These are phyloP conservation scores for Populus tremula DNA, from an alignment of 345 rosid species.

Conservation along the genomic window DNA sequence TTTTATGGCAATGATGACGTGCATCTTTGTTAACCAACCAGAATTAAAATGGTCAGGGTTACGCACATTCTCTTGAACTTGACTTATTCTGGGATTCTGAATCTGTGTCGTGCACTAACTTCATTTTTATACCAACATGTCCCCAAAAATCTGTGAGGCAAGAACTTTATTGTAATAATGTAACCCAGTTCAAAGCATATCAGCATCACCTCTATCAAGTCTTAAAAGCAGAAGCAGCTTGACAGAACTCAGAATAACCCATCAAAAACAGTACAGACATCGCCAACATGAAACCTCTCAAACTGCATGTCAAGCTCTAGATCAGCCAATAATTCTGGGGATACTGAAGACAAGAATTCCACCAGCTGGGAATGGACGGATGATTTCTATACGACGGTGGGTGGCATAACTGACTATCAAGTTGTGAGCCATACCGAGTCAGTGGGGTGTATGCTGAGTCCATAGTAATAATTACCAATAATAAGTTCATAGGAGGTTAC, in stretches of 20 bases:
- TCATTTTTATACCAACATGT: no score
- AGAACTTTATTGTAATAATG: slow-evolving; percentile 96
- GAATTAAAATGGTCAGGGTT: slow-evolving; percentile 1
- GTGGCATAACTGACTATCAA: slow-evolving; percentile 76
- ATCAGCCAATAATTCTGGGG: slow-evolving; percentile 57
- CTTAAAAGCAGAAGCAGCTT: slow-evolving; percentile 89
- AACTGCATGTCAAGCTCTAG: slow-evolving; percentile 46
- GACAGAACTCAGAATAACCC: slow-evolving; percentile 80
- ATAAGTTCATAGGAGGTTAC: slow-evolving; percentile 94
- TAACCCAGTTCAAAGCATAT: slow-evolving; percentile 83
- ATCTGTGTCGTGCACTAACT: no score
- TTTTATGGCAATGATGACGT: slow-evolving; percentile 9
- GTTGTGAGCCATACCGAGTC: slow-evolving; percentile 97
- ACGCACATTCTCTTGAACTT: background rate
- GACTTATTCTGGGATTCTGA: background rate
- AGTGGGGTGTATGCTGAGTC: slow-evolving; percentile 92
- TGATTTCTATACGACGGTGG: slow-evolving; percentile 91
- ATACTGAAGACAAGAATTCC: slow-evolving; percentile 67
- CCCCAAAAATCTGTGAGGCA: slow-evolving; percentile 81
- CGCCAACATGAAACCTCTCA: slow-evolving; percentile 87
- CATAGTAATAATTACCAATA: slow-evolving; percentile 93
- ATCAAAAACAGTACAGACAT: slow-evolving; percentile 79
- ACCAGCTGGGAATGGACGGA: slow-evolving; percentile 85
- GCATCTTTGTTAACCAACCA: background rate
- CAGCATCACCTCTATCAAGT: slow-evolving; percentile 78